A percentile compares a stretch with the other conserved stretches of the same genome.
Evolutionary conservation across 2,329 filamentous ascomycete species (phyloP).

Genomic region (Remersonia thermophila): DNA sequence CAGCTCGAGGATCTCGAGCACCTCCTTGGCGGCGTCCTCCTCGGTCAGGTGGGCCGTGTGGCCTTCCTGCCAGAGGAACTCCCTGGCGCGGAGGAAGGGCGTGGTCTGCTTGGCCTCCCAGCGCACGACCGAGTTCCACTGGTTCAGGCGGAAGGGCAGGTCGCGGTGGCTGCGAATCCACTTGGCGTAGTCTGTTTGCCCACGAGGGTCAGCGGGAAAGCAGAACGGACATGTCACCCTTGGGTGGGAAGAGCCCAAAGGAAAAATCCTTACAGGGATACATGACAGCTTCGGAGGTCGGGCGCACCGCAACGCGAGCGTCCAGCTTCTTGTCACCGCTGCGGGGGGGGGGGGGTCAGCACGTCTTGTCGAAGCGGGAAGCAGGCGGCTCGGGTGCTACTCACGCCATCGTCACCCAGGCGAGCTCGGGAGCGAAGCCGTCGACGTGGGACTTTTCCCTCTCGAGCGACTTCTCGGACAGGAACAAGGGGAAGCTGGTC

Average conservation of each 20-base stretch:
- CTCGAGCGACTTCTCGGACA: constrained; percentile 77
- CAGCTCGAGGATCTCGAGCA: constrained; percentile 82
- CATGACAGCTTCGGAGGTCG: constrained; percentile 48
- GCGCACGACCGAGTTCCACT: constrained; percentile 81
- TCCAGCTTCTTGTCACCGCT: constrained; percentile 80
- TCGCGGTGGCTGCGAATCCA: constrained; percentile 97
- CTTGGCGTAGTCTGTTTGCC: constrained; percentile 58
- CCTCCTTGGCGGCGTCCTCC: constrained; percentile 68
- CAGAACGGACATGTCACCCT: no score
- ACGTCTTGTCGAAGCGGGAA: constrained; percentile 3
- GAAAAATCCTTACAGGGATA: constrained; percentile 25
- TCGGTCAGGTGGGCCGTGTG: constrained; percentile 83
- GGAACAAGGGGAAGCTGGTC: constrained; percentile 92
- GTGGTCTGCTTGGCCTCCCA: constrained; percentile 45
- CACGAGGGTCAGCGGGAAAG: constrained; percentile 24
- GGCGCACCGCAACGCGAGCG: constrained; percentile 54
- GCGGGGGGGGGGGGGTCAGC: constrained; percentile 34
- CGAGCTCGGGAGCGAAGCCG: constrained; percentile 89
- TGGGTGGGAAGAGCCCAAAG: no score
- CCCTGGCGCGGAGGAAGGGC: constrained; percentile 72
- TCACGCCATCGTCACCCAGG: constrained; percentile 76
- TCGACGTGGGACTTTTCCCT: constrained; percentile 94
- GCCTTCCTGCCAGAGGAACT: constrained; percentile 97
- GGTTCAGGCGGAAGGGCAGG: constrained; percentile 84
- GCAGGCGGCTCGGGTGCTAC: constrained; percentile 22